phyloP scores from a whole-genome alignment of 2,329 filamentous ascomycete genomes.

The Tolypocladium tropicale region DNA sequence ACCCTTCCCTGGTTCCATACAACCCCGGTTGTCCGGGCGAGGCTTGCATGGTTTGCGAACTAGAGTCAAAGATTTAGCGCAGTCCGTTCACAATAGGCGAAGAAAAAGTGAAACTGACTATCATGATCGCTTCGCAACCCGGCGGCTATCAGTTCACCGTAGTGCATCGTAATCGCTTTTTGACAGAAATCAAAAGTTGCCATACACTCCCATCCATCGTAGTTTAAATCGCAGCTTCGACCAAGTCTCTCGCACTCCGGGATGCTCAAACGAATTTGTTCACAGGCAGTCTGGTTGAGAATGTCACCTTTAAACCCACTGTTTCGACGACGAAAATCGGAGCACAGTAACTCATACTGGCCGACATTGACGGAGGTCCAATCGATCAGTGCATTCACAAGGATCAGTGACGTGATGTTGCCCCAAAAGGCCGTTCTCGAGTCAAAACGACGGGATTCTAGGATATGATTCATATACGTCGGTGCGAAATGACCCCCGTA shows the following conservation, averaged over 20 bases:
- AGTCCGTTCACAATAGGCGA: too few relatives aligned
- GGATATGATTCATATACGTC: conserved; percentile 4
- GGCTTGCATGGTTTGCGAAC: too few relatives aligned
- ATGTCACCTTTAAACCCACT: neutral
- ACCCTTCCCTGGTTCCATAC: too few relatives aligned
- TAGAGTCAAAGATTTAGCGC: too few relatives aligned
- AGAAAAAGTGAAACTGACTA: too few relatives aligned
- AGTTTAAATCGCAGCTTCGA: neutral
- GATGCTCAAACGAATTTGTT: neutral
- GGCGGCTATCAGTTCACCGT: too few relatives aligned
- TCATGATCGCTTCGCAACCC: too few relatives aligned
- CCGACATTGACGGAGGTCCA: conserved; percentile 1
- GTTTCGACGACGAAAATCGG: neutral
- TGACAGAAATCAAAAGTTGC: neutral
- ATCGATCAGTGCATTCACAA: conserved; percentile 4
- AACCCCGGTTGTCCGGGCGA: too few relatives aligned
- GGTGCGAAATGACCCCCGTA: neutral
- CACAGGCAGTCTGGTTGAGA: neutral
- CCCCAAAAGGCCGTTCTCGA: conserved; percentile 4
- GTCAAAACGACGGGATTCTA: conserved; percentile 1
- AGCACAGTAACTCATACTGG: neutral
- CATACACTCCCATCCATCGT: neutral
- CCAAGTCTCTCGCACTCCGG: neutral
- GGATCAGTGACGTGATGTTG: conserved; percentile 2
- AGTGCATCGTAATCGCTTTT: neutral